These are phyloP conservation scores for Coemansia biformis DNA, from an alignment of 192 early-diverging fungal genomes.

Conservation along the genomic window DNA sequence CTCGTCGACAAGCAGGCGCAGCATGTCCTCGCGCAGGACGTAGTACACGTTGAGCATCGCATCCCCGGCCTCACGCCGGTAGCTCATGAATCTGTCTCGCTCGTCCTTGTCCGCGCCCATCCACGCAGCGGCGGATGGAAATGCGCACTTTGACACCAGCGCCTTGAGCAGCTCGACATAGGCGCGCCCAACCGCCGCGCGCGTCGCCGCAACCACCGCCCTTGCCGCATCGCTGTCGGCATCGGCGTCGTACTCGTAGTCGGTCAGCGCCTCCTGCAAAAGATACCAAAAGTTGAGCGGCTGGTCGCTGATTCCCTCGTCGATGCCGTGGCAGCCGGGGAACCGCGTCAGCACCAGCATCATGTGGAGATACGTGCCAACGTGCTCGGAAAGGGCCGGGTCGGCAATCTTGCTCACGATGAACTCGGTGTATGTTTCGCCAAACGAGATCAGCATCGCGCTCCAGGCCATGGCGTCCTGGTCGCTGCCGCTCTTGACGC, in stretches of 20 bases:
- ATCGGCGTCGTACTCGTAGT: slow-evolving; percentile 34
- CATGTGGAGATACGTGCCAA: slow-evolving; percentile 20
- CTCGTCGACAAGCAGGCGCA: slow-evolving; percentile 45
- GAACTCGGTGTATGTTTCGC: slow-evolving; percentile 42
- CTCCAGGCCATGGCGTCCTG: slow-evolving; percentile 27
- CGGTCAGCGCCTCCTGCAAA: slow-evolving; percentile 63
- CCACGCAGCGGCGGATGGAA: slow-evolving; percentile 54
- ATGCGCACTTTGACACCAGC: slow-evolving; percentile 55
- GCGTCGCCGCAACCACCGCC: slow-evolving; percentile 10
- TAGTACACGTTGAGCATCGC: slow-evolving; percentile 66
- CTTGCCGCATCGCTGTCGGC: slow-evolving; percentile 8
- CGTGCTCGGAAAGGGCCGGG: slow-evolving; percentile 5
- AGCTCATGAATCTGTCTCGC: slow-evolving; percentile 56
- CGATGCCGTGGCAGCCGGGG: slow-evolving; percentile 62
- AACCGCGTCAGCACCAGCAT: slow-evolving; percentile 64
- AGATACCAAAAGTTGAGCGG: slow-evolving; percentile 70
- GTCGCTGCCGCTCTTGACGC: slow-evolving; percentile 7
- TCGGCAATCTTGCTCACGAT: slow-evolving; percentile 13
- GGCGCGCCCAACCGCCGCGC: slow-evolving; percentile 28
- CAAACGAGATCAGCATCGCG: slow-evolving; percentile 28
- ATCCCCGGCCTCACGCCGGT: slow-evolving; percentile 70
- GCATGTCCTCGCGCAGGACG: slow-evolving; percentile 56
- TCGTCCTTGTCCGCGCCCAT: slow-evolving; percentile 53
- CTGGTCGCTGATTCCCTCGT: slow-evolving; percentile 65
- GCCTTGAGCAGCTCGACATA: slow-evolving; percentile 54